Conservation (phyloP, 495 filamentous ascomycete species). For the Aspergillus leporis region DNA sequence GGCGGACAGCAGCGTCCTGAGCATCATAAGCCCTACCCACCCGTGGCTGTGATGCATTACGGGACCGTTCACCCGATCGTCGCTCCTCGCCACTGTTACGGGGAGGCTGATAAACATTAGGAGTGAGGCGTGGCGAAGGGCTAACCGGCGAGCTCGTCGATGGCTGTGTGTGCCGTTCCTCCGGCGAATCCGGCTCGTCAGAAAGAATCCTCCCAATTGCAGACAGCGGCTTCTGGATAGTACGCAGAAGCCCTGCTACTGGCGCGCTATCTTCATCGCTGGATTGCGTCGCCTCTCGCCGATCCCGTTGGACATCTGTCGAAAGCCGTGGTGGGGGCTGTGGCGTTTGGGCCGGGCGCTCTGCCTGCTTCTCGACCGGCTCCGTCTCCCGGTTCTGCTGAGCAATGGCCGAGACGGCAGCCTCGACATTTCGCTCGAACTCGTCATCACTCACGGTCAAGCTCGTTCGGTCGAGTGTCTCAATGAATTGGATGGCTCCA, state of each 20-base stretch:
- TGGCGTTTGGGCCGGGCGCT: conserved; percentile 27
- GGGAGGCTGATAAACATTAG: conserved; percentile 54
- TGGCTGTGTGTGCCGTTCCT: conserved; percentile 46
- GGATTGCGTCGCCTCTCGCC: conserved; percentile 39
- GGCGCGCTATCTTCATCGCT: conserved; percentile 72
- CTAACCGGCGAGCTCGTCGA: conserved; percentile 58
- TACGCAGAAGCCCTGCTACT: conserved; percentile 81
- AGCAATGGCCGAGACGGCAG: conserved; percentile 92
- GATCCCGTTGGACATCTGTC: conserved; percentile 55
- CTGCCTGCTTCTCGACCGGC: conserved; percentile 57
- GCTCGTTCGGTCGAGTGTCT: conserved; percentile 90
- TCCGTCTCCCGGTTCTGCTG: conserved; percentile 71
- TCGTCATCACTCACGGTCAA: conserved; percentile 92
- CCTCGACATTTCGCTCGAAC: conserved; percentile 93
- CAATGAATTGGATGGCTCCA: conserved; percentile 95
- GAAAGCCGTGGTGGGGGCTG: conserved; percentile 54
- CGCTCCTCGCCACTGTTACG: conserved; percentile 45
- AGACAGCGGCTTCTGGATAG: conserved; percentile 87
- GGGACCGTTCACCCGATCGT: conserved; percentile 48
- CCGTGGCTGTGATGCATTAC: conserved; percentile 31
- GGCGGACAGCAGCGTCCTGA: conserved; percentile 89
- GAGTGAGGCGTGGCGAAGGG: conserved; percentile 58
- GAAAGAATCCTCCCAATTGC: conserved; percentile 98
- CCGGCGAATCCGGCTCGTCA: conserved; percentile 60
- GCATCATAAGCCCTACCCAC: conserved; percentile 46